Percentiles rank a stretch among this genome's conserved stretches.
phyloP scores from a whole-genome alignment of 768 basidiomycete species.

The Pleurotus eryngii region DNA sequence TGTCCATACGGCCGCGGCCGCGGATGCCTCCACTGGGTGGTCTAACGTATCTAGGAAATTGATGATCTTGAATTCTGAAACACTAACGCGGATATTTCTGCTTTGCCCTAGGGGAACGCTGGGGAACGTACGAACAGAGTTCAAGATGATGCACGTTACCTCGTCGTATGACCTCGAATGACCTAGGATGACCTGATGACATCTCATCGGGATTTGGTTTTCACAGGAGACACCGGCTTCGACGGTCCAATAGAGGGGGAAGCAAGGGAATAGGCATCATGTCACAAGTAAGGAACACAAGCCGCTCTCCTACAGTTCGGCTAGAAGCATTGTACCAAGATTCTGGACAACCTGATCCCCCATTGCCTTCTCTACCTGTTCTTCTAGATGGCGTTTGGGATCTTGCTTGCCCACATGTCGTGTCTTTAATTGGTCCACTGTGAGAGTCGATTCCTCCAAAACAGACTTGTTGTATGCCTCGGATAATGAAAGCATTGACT shows the following conservation, averaged over 20 bases:
- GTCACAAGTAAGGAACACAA: not conserved
- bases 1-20: too few species aligned
- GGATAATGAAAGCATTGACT: slow-evolving; percentile 93
- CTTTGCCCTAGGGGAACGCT: not conserved
- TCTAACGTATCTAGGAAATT: not conserved
- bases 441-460: slow-evolving; percentile 95
- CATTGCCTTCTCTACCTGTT: slow-evolving; percentile 97
- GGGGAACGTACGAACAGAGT: not conserved
- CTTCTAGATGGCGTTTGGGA: slow-evolving; percentile 96
- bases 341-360: slow-evolving; percentile 96
- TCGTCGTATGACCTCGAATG: slow-evolving; percentile 28
- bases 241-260: not conserved
- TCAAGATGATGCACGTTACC: slow-evolving; percentile 23
- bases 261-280: not conserved
- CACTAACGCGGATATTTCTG: slow-evolving; percentile 2
- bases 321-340: slow-evolving; percentile 90
- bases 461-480: slow-evolving; percentile 97
- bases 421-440: slow-evolving; percentile 91
- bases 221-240: too few species aligned
- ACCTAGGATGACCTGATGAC: not conserved
- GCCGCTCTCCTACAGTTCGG: slow-evolving; percentile 65
- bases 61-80: not conserved
- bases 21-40: not conserved
- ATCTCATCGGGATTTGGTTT: too few species aligned
- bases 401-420: slow-evolving; percentile 97